Evolutionary conservation across 805 yeast species (phyloP).

Genomic region (Isabelozyma heimii): DNA sequence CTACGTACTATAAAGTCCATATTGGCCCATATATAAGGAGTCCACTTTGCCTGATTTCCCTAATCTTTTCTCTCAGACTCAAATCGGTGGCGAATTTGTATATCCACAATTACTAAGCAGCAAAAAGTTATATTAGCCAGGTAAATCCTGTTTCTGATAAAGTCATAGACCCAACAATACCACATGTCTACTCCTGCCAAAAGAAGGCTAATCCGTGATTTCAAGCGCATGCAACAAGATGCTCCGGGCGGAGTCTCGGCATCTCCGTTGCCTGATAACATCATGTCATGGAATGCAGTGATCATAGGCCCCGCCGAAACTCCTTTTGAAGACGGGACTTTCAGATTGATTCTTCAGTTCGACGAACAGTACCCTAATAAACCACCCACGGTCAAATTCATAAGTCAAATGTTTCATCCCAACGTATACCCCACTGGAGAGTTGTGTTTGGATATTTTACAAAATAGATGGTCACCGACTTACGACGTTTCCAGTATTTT

Average conservation of each 20-base stretch:
- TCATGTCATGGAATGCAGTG: slow-evolving; percentile 96
- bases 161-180: no score
- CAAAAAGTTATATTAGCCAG: no score
- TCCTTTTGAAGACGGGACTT: slow-evolving; percentile 97
- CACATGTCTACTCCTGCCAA: slow-evolving; percentile 97
- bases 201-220: slow-evolving; percentile 97
- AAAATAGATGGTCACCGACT: slow-evolving; percentile 98
- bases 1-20: no score
- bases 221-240: slow-evolving; percentile 97
- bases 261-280: slow-evolving; percentile 94
- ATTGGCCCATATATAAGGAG: no score
- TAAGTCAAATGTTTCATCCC: slow-evolving; percentile 96
- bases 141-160: no score
- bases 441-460: slow-evolving; percentile 90
- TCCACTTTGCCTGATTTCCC: no score
- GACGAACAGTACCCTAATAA: slow-evolving; percentile 98
- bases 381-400: slow-evolving; percentile 89
- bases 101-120: no score
- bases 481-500: slow-evolving; percentile 94
- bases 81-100: no score
- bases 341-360: slow-evolving; percentile 78
- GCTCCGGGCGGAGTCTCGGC: slow-evolving; percentile 98
- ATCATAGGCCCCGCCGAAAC: slow-evolving; percentile 97
- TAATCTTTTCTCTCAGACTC: no score
- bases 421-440: slow-evolving; percentile 96